phyloP scores from a whole-genome alignment of 805 yeast genomes.

The Starmerella sirachaensis region DNA sequence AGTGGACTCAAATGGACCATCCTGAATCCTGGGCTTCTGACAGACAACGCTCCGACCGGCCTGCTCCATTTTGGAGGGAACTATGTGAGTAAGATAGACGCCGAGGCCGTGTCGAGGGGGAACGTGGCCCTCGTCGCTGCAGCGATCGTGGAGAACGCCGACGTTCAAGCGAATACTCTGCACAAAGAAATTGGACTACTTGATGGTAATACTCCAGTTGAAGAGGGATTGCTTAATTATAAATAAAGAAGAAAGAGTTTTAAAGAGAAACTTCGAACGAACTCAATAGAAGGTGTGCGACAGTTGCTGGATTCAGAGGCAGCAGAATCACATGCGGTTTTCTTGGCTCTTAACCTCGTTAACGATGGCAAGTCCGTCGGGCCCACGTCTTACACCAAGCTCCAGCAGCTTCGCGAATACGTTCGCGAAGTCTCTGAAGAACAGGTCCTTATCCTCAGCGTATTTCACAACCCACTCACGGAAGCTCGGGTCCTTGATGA shows the following conservation, averaged over 20 bases:
- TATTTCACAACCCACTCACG: constrained; percentile 50
- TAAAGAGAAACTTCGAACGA: neutral
- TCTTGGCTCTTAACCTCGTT: constrained; percentile 23
- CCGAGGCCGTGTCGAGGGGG: constrained; percentile 35
- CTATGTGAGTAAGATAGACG: no score
- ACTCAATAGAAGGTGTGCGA: neutral
- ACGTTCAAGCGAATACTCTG: constrained; percentile 10
- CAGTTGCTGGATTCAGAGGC: neutral
- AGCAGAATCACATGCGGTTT: constrained; percentile 5
- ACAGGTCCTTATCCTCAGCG: constrained; percentile 52
- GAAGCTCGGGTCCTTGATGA: constrained; percentile 50
- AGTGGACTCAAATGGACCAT: constrained; percentile 43
- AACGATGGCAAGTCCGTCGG: constrained; percentile 29
- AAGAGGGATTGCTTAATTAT: constrained; percentile 4
- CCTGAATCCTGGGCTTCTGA: constrained; percentile 41
- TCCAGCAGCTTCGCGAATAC: constrained; percentile 65
- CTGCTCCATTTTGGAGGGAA: constrained; percentile 30
- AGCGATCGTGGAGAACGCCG: constrained; percentile 16
- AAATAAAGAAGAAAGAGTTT: neutral
- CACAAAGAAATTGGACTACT: constrained; percentile 18
- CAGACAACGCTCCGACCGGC: constrained; percentile 35
- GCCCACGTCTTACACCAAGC: constrained; percentile 59
- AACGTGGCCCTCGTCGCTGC: constrained; percentile 43
- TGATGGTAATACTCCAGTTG: constrained; percentile 19
- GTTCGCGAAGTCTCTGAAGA: constrained; percentile 50